These are phyloP conservation scores for Linum lewisii DNA, from an alignment of 345 rosid species.

Conservation along the genomic window DNA sequence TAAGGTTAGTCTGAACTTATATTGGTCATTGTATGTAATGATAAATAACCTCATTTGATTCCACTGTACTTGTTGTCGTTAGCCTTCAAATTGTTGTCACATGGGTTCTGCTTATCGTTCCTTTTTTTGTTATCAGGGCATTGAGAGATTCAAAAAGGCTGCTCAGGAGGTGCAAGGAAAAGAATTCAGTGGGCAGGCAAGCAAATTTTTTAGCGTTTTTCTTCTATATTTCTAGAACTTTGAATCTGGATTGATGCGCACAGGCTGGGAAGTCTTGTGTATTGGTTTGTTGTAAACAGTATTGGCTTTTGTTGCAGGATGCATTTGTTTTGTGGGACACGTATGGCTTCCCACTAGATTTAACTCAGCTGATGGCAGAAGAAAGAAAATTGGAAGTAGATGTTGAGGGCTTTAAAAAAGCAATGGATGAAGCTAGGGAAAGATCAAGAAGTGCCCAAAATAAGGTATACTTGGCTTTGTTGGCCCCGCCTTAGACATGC, in stretches of 20 bases:
- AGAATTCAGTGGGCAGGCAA: conserved; percentile 69
- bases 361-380: conserved; percentile 97
- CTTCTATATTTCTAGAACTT: neutral
- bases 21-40: neutral
- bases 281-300: neutral
- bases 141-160: conserved; percentile 89
- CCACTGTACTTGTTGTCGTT: too few species aligned
- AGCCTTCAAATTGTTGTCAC: too few species aligned
- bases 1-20: conserved; percentile 35
- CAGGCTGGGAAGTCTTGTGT: neutral
- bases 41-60: too few species aligned
- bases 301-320: conserved; percentile 44
- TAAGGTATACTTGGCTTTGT: conserved; percentile 36
- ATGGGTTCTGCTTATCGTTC: neutral
- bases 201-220: neutral
- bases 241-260: conserved; percentile 2
- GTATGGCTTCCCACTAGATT: conserved; percentile 90
- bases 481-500: neutral
- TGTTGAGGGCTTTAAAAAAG: conserved; percentile 62
- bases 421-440: conserved; percentile 91
- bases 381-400: conserved; percentile 85
- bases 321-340: conserved; percentile 96
- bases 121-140: conserved; percentile 46
- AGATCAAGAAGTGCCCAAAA: conserved; percentile 85
- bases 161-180: conserved; percentile 73